phyloP scores from a whole-genome alignment of 345 rosid genomes.

The Cochlearia excelsa region DNA sequence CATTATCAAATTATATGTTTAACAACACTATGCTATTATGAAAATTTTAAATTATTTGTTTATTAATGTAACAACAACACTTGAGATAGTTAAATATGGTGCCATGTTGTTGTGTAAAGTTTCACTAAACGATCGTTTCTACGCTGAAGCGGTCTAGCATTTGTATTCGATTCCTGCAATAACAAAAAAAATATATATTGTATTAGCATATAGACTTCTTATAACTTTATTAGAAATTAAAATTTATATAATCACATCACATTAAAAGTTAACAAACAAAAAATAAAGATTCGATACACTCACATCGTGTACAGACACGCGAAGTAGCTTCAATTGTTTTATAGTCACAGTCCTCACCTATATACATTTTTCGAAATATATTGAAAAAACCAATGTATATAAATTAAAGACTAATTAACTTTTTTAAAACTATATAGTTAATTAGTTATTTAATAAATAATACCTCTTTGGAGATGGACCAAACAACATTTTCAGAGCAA shows the following conservation, averaged over 20 bases:
- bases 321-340: conserved; percentile 29
- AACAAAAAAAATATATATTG: not conserved
- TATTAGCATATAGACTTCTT: not conserved
- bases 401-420: too few species aligned
- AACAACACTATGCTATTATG: too few species aligned
- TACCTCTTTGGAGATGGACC: conserved; percentile 74
- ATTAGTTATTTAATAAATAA: not conserved
- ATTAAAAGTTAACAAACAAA: too few species aligned
- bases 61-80: too few species aligned
- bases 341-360: conserved; percentile 25
- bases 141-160: conserved; percentile 32
- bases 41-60: too few species aligned
- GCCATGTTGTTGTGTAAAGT: conserved; percentile 30
- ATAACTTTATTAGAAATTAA: too few species aligned
- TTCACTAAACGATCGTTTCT: conserved; percentile 18
- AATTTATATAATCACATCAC: too few species aligned
- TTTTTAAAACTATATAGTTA: too few species aligned
- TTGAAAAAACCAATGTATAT: too few species aligned
- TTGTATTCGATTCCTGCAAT: conserved; percentile 31
- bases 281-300: not conserved
- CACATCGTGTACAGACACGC: conserved; percentile 31
- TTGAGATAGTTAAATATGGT: conserved; percentile 3
- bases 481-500: conserved; percentile 65
- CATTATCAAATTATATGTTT: too few species aligned
- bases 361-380: too few species aligned